phyloP scores from a whole-genome alignment of 108 stramenopile species.

The Seminavis robusta region DNA sequence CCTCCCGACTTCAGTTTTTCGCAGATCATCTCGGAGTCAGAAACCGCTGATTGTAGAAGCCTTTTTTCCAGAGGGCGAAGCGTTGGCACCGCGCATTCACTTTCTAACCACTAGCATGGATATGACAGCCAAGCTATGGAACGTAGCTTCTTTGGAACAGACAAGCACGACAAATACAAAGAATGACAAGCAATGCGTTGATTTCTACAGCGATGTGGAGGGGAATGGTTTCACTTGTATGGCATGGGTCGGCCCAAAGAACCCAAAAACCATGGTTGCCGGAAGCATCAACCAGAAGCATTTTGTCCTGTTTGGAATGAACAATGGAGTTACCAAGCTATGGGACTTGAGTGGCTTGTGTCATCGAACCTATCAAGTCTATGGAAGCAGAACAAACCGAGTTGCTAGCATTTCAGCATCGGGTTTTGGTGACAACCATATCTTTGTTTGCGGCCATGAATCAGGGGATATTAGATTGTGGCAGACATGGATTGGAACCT shows the following conservation, averaged over 20 bases:
- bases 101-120: slow-evolving; percentile 23
- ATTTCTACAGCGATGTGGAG: neutral
- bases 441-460: slow-evolving; percentile 17
- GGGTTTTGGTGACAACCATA: neutral
- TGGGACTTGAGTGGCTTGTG: neutral
- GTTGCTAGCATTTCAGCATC: slow-evolving; percentile 4
- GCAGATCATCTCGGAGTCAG: neutral
- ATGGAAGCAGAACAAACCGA: neutral
- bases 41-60: neutral
- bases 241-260: too few relatives aligned
- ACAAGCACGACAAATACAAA: neutral
- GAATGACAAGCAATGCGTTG: neutral
- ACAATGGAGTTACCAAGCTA: too few relatives aligned
- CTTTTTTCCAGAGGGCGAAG: neutral
- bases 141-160: neutral
- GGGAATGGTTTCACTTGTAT: neutral
- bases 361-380: neutral
- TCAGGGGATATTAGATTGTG: slow-evolving; percentile 14
- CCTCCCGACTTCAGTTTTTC: neutral
- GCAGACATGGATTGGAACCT: neutral
- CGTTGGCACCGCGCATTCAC: neutral
- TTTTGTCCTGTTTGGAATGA: too few relatives aligned
- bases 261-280: too few relatives aligned
- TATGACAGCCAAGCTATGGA: slow-evolving; percentile 21
- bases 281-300: too few relatives aligned